phyloP scores from a whole-genome alignment of 148 eudicot genomes.

The Chenopodium berlandieri region DNA sequence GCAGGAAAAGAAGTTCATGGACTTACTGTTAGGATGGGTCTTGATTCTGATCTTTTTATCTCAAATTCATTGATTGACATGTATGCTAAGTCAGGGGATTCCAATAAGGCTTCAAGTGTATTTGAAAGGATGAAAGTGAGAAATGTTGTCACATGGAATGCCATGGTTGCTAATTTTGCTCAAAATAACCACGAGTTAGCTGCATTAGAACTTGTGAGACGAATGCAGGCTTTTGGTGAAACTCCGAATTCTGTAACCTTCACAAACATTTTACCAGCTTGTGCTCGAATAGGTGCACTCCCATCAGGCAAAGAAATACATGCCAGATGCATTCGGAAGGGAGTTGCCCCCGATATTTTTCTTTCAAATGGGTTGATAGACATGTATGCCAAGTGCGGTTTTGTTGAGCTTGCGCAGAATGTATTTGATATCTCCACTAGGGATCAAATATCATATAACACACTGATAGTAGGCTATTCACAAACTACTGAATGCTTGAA shows the following conservation, averaged over 20 bases:
- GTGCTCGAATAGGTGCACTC: slow-evolving; percentile 59
- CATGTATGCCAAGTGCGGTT: slow-evolving; percentile 66
- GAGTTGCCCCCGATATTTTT: slow-evolving; percentile 45
- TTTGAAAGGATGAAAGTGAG: slow-evolving; percentile 39
- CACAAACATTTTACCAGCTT: slow-evolving; percentile 74
- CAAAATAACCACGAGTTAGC: slow-evolving; percentile 47
- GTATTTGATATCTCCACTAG: slow-evolving; percentile 48
- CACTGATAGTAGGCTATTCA: slow-evolving; percentile 61
- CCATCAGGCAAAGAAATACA: slow-evolving; percentile 62
- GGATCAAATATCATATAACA: slow-evolving; percentile 67
- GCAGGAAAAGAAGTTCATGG: slow-evolving; percentile 61
- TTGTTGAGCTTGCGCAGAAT: slow-evolving; percentile 46
- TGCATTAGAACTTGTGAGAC: slow-evolving; percentile 49
- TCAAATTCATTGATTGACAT: slow-evolving; percentile 66
- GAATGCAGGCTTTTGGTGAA: slow-evolving; percentile 57
- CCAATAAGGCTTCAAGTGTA: slow-evolving; percentile 40
- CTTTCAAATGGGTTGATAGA: slow-evolving; percentile 69
- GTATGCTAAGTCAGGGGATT: slow-evolving; percentile 56
- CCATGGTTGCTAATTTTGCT: slow-evolving; percentile 64
- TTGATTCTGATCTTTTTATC: slow-evolving; percentile 56
- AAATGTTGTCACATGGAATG: slow-evolving; percentile 72
- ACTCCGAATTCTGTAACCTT: slow-evolving; percentile 58
- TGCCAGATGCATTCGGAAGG: slow-evolving; percentile 44
- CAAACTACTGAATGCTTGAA: slow-evolving; percentile 41
- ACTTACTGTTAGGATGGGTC: slow-evolving; percentile 41